Evolutionary conservation across 2,329 filamentous ascomycete genomes (phyloP), one percentile per base, ranked within the genome.

Genomic region (Leptographium wingfieldii): DNA sequence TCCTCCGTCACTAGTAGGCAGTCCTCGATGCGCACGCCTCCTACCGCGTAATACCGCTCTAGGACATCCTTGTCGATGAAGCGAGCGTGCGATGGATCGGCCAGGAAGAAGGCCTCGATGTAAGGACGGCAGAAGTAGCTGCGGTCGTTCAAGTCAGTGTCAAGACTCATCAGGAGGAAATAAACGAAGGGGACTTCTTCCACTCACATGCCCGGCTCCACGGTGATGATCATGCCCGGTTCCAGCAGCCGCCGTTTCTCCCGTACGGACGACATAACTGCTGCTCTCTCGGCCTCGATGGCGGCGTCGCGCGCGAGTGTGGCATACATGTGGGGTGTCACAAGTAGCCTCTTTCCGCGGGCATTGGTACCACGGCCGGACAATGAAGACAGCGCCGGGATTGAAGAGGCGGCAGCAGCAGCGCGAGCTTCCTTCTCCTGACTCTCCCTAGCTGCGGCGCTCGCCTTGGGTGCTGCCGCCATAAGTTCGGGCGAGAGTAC

Each of bases 11-110:
- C 84, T 27, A 94, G 77, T 48, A 97, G 80, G 70, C 92, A 89
- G 69, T 97, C 91, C 74, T 99, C 94, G 63, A 97, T 95, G 55
- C 94, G 82, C 31, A 96, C 90, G 40, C 94, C 94, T 19, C 92
- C 94, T 1, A 97, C 86, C 31, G 74, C 75, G 76, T 88, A 92
- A 70, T 87, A 92, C 63, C 74, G 76, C 62, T 85, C 82, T 56
- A 94, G 73, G 5, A 86, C 79, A 5, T 77, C 75, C 65, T 75
- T 74, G 71, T 92, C 80, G 67, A 94, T 85, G 66, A 81, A 88
- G 61, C 78, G 77, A 48, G 77, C 75, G 68, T 87, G 83, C 60
- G 76, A 73, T 2, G 77, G 73, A 61, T 81, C 77, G 57, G 79
- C 76, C 66, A 87, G 77, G 68, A 88, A 81, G 69, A 84, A 86